These are phyloP conservation scores for Epichloe brachyelytri DNA, from an alignment of 2,329 filamentous ascomycete species.

Conservation along the genomic window DNA sequence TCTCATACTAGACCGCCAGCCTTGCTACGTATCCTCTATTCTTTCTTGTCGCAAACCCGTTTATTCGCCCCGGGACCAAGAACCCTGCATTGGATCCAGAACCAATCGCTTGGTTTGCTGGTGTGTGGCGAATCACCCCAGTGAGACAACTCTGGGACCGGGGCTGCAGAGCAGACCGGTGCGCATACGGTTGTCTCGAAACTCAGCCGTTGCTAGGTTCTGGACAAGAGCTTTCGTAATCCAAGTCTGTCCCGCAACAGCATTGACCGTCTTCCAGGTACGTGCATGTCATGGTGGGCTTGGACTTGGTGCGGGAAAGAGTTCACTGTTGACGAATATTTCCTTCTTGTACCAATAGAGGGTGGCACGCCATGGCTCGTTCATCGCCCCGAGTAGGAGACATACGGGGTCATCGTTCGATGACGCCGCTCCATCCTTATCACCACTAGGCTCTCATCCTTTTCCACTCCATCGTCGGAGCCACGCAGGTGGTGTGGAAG, in stretches of 20 bases:
- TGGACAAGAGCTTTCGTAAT: background rate
- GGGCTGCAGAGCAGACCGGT: background rate
- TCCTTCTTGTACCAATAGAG: background rate
- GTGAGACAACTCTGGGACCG: background rate
- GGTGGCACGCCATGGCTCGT: constrained; percentile 1
- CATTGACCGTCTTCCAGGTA: background rate
- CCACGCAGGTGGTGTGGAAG: constrained; percentile 1
- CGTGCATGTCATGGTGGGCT: background rate
- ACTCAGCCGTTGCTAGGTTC: background rate
- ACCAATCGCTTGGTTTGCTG: background rate
- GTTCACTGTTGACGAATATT: background rate
- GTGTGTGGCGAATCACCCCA: background rate
- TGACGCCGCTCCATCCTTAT: constrained; percentile 1
- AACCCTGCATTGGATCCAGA: background rate
- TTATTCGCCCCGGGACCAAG: background rate
- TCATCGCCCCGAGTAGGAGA: background rate
- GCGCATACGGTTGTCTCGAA: constrained; percentile 1
- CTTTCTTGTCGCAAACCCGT: background rate
- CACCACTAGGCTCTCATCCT: constrained; percentile 3
- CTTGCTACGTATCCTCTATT: too few relatives aligned
- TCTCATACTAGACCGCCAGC: too few relatives aligned
- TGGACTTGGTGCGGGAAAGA: background rate
- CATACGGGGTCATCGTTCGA: background rate
- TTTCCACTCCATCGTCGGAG: constrained; percentile 4
- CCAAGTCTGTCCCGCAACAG: background rate